phyloP scores from a whole-genome alignment of 1,139 yeast genomes.

The Ogataea hybrid region DNA sequence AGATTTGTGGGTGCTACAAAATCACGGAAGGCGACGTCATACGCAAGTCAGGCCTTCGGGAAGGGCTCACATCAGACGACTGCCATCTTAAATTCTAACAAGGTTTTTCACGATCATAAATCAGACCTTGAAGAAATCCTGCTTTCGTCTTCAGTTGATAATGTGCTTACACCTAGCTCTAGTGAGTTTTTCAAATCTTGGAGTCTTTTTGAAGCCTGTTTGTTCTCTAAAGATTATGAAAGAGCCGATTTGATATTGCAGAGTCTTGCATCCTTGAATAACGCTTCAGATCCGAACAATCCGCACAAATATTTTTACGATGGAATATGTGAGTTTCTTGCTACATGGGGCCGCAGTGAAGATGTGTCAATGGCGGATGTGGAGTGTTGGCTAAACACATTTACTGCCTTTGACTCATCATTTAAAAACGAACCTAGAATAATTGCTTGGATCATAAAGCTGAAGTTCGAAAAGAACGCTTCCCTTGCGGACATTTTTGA shows the following conservation, averaged over 20 bases:
- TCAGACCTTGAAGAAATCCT: slow-evolving; percentile 16
- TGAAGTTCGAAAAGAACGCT: slow-evolving; percentile 25
- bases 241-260: slow-evolving; percentile 68
- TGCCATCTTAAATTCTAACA: slow-evolving; percentile 13
- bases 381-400: slow-evolving; percentile 26
- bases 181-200: slow-evolving; percentile 62
- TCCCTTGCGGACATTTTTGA: slow-evolving; percentile 15
- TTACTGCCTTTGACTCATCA: slow-evolving; percentile 14
- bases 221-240: slow-evolving; percentile 62
- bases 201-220: slow-evolving; percentile 77
- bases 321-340: slow-evolving; percentile 50
- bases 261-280: slow-evolving; percentile 38
- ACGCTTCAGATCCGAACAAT: slow-evolving; percentile 33
- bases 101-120: not conserved
- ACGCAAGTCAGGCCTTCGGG: slow-evolving; percentile 4
- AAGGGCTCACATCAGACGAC: slow-evolving; percentile 4
- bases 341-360: slow-evolving; percentile 39
- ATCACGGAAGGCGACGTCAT: slow-evolving; percentile 13
- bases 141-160: slow-evolving; percentile 25
- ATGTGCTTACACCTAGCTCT: slow-evolving; percentile 26
- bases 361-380: slow-evolving; percentile 27
- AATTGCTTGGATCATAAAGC: slow-evolving; percentile 31
- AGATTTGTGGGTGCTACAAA: slow-evolving; percentile 4
- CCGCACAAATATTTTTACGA: slow-evolving; percentile 35
- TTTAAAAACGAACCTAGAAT: slow-evolving; percentile 27